Evolutionary conservation across 768 basidiomycete genomes (phyloP).

Genomic region (Podaxis carcinomalis): DNA sequence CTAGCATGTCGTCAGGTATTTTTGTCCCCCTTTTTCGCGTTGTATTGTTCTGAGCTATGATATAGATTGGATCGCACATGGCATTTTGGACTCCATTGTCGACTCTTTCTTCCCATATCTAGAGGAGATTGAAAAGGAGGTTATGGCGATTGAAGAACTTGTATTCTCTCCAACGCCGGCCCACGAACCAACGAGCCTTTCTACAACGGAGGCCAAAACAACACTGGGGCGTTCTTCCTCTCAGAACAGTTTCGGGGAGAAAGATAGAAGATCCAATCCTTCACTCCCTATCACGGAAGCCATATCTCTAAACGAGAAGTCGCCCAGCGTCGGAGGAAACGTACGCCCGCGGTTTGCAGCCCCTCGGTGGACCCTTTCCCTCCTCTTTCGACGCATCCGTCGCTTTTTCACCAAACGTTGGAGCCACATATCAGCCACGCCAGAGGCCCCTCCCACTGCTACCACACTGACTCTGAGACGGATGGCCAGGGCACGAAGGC

Average conservation of each 20-base stretch:
- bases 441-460: constrained; percentile 23
- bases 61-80: constrained; percentile 92
- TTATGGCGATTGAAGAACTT: constrained; percentile 69
- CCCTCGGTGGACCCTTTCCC: constrained; percentile 29
- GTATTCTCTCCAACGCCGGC: constrained; percentile 38
- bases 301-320: constrained; percentile 17
- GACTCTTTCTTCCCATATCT: constrained; percentile 90
- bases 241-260: neutral
- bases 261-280: neutral
- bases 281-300: constrained; percentile 14
- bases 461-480: constrained; percentile 56
- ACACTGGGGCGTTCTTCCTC: neutral
- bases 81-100: constrained; percentile 87
- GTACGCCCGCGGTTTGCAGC: constrained; percentile 28
- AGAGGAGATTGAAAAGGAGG: constrained; percentile 76
- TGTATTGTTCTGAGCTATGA: neutral
- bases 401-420: constrained; percentile 26
- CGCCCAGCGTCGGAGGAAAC: constrained; percentile 16
- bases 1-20: constrained; percentile 71
- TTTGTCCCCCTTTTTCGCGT: constrained; percentile 13
- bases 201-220: neutral
- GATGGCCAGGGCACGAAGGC: constrained; percentile 73
- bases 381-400: constrained; percentile 31
- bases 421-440: constrained; percentile 15
- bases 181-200: neutral